Base-by-base conservation (phyloP, 106 monocot species). In the Dioscorea zingiberensis region DNA sequence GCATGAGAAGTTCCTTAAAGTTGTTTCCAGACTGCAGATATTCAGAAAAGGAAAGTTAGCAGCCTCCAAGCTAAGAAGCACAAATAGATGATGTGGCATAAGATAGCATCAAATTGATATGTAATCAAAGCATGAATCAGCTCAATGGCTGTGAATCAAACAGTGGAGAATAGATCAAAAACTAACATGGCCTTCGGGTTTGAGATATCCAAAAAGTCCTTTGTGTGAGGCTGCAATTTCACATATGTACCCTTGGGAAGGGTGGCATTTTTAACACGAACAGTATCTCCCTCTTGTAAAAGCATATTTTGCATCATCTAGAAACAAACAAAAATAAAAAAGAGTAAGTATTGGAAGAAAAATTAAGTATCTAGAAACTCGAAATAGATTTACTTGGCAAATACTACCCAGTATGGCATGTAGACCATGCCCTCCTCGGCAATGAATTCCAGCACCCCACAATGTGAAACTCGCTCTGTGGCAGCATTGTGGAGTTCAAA, bases 241-340 rank as follows among this genome's bases (percentile, higher is more conserved):
- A 90, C 87, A 75, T 87, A 94, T 48, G 79, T 80, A 23, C 94
- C 88, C 77, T 87, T 94, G 4, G 87, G 94, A 21, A 94, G 81
- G 25, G 86, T 86, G 0, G 73, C 90, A 69, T 84, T 90, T 71
- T 84, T 94, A 13, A 94, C 79, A 27, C 60, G 73, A n/a, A 90
- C 81, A 27, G 60, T 74, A 71, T 94, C 94, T 45, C 94, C 94
- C 58, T 87, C 94, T 87, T 87, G 80, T 21, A 94, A 64, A 69
- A 87, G 84, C 70, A 94, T 74, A 73, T 87, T 85, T 69, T 90
- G 84, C 94, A 94, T 94, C 94, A 87, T 90, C 92, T 92, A 59
- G 48, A 44, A 64, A 51, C 47, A 71, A 58, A 51, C 14, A 51
- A 51, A 16, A 8, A 47, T 47, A 60, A 62, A 44, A 53, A 49